Base-by-base conservation (phyloP, 257 asterid species). In the Capsicum chinense region DNA sequence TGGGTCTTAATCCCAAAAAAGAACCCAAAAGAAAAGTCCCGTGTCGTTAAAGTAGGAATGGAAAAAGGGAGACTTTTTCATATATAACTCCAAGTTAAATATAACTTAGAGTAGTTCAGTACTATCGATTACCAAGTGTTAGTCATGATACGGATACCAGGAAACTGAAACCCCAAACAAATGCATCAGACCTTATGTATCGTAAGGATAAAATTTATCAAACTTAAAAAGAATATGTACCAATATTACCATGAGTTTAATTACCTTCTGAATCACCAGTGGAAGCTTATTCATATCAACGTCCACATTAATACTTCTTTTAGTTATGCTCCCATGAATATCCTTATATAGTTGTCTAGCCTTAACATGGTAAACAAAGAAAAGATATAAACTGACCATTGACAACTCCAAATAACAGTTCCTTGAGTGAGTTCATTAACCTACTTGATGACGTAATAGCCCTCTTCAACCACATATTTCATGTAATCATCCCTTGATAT, bases 391-490 rank as follows among this genome's bases (percentile, higher is more conserved):
- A 85, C 76, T 44, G 58, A 71, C 80, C 19, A 73, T 69, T 21
- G 21, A 21, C 21, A 21, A 21, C 21, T 21, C 21, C 21, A 21
- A 21, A 21, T 21, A 21, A 21, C 21, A 21, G 21, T 21, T 21
- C 21, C 21, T 21, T 21, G 21, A 0, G 21, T 21, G 58, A 71
- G 58, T 47, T 73, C 42, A 48, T 48, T 48, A 91, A 96, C 90
- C 88, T 84, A 89, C 88, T 89, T 90, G 84, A 94, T 56, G 84
- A 94, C 80, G 83, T 89, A 89, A 86, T 88, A 96, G 89, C 97
- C 91, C 91, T 96, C 99, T 86, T 92, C 88, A 89, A 96, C 99
- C 42, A 97, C 99, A 88, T 96, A 96, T 89, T 90, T 90, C 99
- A 96, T 96, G 93, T 94, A 92, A 64, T 93, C 99, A 84, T 96